A percentile compares a stretch with the other conserved stretches of the same genome.
Conservation (phyloP, 345 rosid genomes). For the Citrus sp. region DNA sequence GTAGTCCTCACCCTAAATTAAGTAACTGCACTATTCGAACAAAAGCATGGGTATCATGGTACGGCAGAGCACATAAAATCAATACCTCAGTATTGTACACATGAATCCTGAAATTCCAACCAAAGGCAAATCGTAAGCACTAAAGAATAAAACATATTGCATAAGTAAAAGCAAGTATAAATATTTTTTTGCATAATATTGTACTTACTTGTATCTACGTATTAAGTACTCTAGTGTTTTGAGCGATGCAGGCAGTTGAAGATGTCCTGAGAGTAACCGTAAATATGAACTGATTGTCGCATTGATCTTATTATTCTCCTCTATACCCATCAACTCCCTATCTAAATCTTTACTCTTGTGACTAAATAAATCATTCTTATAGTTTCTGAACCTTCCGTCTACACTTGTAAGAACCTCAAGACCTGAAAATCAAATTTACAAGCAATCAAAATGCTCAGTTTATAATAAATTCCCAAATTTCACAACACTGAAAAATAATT, state of each 20-base stretch:
- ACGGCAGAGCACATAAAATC: slow-evolving; percentile 75
- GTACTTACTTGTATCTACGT: slow-evolving; percentile 76
- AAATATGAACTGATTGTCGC: slow-evolving; percentile 54
- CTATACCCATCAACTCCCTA: slow-evolving; percentile 62
- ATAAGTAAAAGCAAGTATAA: background rate
- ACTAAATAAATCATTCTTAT: slow-evolving; percentile 63
- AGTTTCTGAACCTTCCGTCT: slow-evolving; percentile 70
- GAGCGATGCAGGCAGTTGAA: slow-evolving; percentile 56
- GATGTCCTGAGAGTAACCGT: slow-evolving; percentile 65
- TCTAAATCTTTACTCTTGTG: slow-evolving; percentile 71
- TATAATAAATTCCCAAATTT: background rate
- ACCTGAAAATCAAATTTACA: slow-evolving; percentile 47
- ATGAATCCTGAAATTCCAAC: slow-evolving; percentile 61
- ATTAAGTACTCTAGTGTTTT: slow-evolving; percentile 91
- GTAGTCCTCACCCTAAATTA: slow-evolving; percentile 56
- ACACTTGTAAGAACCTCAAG: slow-evolving; percentile 56
- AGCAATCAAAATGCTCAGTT: background rate
- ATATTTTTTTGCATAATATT: background rate
- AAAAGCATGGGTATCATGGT: slow-evolving; percentile 85
- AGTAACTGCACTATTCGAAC: slow-evolving; percentile 79
- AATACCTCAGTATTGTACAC: slow-evolving; percentile 72
- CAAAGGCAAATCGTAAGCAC: background rate
- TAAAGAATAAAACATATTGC: no score
- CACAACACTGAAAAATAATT: background rate
- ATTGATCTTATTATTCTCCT: slow-evolving; percentile 60